A percentile compares a stretch with the other conserved stretches of the same genome.
Conservation (phyloP, 345 rosid genomes). For the Linum trigynum region DNA sequence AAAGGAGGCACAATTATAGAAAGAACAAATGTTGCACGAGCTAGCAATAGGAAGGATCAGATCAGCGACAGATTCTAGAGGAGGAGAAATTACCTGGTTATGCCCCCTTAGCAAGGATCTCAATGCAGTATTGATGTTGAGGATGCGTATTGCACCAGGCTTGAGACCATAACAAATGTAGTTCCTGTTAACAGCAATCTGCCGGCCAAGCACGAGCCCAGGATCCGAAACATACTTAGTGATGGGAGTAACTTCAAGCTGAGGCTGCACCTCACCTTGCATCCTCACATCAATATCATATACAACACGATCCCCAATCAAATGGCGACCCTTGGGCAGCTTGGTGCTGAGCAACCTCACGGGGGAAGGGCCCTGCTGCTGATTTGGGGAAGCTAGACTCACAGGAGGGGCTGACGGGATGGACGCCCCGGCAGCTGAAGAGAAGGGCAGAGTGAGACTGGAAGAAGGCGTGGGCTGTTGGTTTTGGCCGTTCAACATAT, state of each 20-base stretch:
- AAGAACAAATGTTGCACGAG: neutral
- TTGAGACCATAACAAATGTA: conserved; percentile 84
- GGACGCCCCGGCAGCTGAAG: neutral
- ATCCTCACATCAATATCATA: conserved; percentile 59
- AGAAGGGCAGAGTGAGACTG: conserved; percentile 9
- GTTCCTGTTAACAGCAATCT: conserved; percentile 66
- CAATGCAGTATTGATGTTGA: conserved; percentile 71
- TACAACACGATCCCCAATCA: conserved; percentile 40
- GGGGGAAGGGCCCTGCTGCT: conserved; percentile 19
- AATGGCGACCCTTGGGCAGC: conserved; percentile 51
- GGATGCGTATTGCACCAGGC: conserved; percentile 74
- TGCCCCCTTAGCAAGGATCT: conserved; percentile 77
- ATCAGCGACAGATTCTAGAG: neutral
- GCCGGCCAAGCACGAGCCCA: conserved; percentile 66
- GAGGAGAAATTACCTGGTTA: conserved; percentile 43
- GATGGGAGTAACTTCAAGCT: conserved; percentile 88
- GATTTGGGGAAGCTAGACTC: conserved; percentile 21
- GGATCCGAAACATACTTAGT: conserved; percentile 86
- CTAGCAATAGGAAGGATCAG: neutral
- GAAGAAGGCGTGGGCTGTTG: conserved; percentile 26
- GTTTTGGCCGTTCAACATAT: conserved; percentile 33
- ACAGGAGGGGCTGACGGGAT: conserved; percentile 21
- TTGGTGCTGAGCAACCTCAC: conserved; percentile 39
- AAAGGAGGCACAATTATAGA: neutral
- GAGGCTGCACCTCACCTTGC: conserved; percentile 64